Evolutionary conservation across 1,139 yeast species (phyloP), one percentile per base, ranked within the genome.

Genomic region (Blastobotrys ciferrii): DNA sequence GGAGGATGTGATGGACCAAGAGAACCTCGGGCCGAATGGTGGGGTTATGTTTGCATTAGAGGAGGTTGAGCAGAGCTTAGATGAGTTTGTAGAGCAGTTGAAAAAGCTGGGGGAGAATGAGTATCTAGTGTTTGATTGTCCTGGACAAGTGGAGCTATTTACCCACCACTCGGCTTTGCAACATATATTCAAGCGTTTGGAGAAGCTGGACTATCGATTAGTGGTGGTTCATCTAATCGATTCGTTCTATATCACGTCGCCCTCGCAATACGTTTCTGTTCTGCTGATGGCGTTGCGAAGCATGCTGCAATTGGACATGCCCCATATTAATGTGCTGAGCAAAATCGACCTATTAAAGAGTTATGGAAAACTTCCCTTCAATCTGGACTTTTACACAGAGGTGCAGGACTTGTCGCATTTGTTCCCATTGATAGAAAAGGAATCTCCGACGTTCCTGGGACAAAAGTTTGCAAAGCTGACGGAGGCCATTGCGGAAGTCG

Each of bases 141-240:
- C 99, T 1, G 98, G 98, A 0, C 99, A 94, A 65, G 92, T 91
- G 32, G 99, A 94, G 66, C 76, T 94, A 25, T 94, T 88, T 67
- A 94, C 98, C 1, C 96, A 87, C 62, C 88, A 88, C 53, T 83
- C 91, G 0, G 86, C 96, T 0, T 73, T 94, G 48, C 82, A 84
- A 31, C 75, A 78, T 36, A 84, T 94, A 2, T 89, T 89, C 57
- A 76, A 76, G 56, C 81, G 74, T 52, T 71, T 94, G 52, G 91
- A 76, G 71, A 89, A 81, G 55, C 69, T 82, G 31, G 88, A 80
- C 53, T 72, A 87, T 57, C 73, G 98, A 46, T 69, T 92, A 12
- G 91, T 94, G 57, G 96, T 91, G 32, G 91, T 94, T 0, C 86
- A 91, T 47, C 72, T 94, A 45, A 81, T 91, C 13, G 99, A 94